Base-by-base conservation (phyloP, 192 early-diverging fungal genomes). In the Rhizoclosmatium sp. region DNA sequence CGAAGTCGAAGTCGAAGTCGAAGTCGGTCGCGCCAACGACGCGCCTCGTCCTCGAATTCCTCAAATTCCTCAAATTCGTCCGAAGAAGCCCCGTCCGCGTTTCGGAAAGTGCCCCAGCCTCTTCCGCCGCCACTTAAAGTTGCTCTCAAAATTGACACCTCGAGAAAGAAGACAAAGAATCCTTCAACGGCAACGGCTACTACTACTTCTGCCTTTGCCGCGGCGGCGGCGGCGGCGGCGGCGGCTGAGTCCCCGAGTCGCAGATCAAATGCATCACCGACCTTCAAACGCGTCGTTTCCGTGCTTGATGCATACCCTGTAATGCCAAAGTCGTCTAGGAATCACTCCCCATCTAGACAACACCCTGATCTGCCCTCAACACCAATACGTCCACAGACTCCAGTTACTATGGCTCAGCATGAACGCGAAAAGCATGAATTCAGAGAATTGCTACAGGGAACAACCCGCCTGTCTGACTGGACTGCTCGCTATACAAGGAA, bases 381-480 rank as follows among this genome's bases (percentile, higher is more conserved):
- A 21, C 60, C 60, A 7, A 21, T 23, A 7, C 60, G 72, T 14
- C 72, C 72, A 59, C 59, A 56, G 12, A 75, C 72, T 1, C 72
- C 72, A 5, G 72, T 75, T 5, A 19, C 39, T n/a, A 19, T 75
- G 19, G 40, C 56, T 14, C 46, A 59, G 45, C 72, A 7, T 7
- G 42, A 75, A 19, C 72, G 72, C n/a, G 46, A 19, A 16, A 12
- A 47, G 40, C 44, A 75, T 10, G 14, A 54, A 14, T 75, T 75
- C 72, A 75, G 42, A 39, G 16, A 19, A 5, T 46, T 75, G 14
- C 2, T 62, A 14, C 56, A 75, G 14, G 72, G 72, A 5, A 14
- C 56, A 42, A 23, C 72, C 5, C 7, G 44, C 12, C 9, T 75
- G 4, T 75, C 72, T 16, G 61, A 75, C 45, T 75, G 72, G 72